These are phyloP conservation scores for Podila clonocystis DNA, from an alignment of 192 early-diverging fungal species.

Conservation along the genomic window DNA sequence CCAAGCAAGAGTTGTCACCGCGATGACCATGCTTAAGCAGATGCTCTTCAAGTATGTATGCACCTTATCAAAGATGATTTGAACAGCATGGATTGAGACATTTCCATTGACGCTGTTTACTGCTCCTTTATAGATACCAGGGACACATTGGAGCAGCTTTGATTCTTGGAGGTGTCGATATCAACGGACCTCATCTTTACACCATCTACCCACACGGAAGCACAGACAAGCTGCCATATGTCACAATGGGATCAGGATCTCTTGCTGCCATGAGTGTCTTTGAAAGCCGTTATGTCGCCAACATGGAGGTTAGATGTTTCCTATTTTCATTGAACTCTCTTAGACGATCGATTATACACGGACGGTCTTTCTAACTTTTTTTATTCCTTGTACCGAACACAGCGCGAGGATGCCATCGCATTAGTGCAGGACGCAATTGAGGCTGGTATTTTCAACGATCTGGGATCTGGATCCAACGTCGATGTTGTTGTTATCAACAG, in stretches of 20 bases:
- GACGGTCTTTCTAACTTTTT: neutral
- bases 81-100: neutral
- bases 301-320: slow-evolving; percentile 70
- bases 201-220: slow-evolving; percentile 94
- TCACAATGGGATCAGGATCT: slow-evolving; percentile 96
- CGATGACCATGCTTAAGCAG: slow-evolving; percentile 98
- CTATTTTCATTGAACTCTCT: neutral
- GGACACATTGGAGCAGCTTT: slow-evolving; percentile 95
- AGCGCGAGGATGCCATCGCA: slow-evolving; percentile 90
- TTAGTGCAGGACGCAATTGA: slow-evolving; percentile 94
- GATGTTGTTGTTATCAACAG: slow-evolving; percentile 94
- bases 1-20: slow-evolving; percentile 87
- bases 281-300: slow-evolving; percentile 84
- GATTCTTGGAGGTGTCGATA: slow-evolving; percentile 93
- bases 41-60: slow-evolving; percentile 84
- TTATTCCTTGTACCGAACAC: slow-evolving; percentile 2
- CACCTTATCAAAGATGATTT: neutral
- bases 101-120: neutral
- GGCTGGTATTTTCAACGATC: slow-evolving; percentile 99
- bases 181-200: slow-evolving; percentile 90
- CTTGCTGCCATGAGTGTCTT: slow-evolving; percentile 97
- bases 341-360: neutral
- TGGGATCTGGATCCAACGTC: slow-evolving; percentile 97
- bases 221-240: slow-evolving; percentile 95
- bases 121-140: slow-evolving; percentile 73